These are phyloP conservation scores for Eutreptiella sp. DNA, from an alignment of 208 protist genomes.

Conservation along the genomic window DNA sequence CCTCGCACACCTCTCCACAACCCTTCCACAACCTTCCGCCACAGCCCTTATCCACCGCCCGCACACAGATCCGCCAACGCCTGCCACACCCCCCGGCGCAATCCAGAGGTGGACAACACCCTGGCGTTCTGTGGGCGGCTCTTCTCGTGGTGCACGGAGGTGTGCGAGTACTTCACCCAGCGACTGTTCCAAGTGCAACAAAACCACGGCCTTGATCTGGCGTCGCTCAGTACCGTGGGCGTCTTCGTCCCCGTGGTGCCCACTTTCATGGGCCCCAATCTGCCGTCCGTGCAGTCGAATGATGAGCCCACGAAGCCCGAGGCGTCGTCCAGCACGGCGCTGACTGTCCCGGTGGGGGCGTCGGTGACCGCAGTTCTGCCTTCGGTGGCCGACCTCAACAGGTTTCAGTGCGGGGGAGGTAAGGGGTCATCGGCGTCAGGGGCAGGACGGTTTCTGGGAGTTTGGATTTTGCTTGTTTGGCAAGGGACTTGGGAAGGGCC, in stretches of 20 bases:
- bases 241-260: conserved; percentile 29
- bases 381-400: conserved; percentile 1
- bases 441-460: too few relatives aligned
- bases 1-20: too few relatives aligned
- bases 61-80: neutral
- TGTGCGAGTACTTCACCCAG: neutral
- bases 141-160: neutral
- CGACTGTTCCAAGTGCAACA: neutral
- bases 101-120: conserved; percentile 4
- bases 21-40: too few relatives aligned
- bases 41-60: too few relatives aligned
- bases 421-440: too few relatives aligned
- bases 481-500: too few relatives aligned
- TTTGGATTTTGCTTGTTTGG: too few relatives aligned
- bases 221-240: neutral
- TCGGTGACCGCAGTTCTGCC: neutral
- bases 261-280: neutral
- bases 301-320: neutral
- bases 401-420: too few relatives aligned
- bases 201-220: conserved; percentile 6
- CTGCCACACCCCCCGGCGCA: conserved; percentile 30
- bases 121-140: neutral
- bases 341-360: neutral
- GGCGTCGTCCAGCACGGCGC: too few relatives aligned
- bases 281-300: neutral